These are phyloP conservation scores for Ananas comosus DNA, from an alignment of 176 grass and related monocot species.

Conservation along the genomic window DNA sequence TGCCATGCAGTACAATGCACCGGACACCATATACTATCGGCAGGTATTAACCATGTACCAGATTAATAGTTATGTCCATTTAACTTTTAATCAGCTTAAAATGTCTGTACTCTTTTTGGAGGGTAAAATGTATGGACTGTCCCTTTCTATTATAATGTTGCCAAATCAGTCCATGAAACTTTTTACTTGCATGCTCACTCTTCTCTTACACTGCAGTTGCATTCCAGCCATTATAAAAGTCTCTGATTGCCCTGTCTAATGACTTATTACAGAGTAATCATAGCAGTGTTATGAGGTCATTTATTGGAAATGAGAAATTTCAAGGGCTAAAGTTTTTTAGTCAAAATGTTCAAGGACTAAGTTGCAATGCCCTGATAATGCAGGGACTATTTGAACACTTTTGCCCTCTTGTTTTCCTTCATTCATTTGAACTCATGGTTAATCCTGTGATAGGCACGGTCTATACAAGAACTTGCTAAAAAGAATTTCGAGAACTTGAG, in stretches of 20 bases:
- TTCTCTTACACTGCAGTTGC: no score
- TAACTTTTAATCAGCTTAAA: neutral
- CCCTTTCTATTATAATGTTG: neutral
- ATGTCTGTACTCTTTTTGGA: neutral
- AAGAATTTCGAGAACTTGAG: constrained; percentile 33
- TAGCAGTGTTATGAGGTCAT: no score
- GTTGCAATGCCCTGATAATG: no score
- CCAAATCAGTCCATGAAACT: no score
- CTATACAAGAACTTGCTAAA: constrained; percentile 29
- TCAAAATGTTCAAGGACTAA: neutral
- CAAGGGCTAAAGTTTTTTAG: neutral
- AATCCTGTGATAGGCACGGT: constrained; percentile 22
- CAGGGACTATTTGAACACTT: neutral
- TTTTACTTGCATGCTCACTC: no score
- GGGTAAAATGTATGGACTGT: no score
- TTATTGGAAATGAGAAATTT: no score
- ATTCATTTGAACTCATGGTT: neutral
- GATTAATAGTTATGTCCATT: neutral
- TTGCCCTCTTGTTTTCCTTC: neutral
- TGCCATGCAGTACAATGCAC: constrained; percentile 47
- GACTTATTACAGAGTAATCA: no score
- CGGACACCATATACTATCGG: constrained; percentile 45
- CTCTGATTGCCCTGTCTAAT: no score
- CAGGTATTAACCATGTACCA: constrained; percentile 29
- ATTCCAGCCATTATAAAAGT: no score